phyloP scores from a whole-genome alignment of 345 rosid genomes.

The Psidium guajava region DNA sequence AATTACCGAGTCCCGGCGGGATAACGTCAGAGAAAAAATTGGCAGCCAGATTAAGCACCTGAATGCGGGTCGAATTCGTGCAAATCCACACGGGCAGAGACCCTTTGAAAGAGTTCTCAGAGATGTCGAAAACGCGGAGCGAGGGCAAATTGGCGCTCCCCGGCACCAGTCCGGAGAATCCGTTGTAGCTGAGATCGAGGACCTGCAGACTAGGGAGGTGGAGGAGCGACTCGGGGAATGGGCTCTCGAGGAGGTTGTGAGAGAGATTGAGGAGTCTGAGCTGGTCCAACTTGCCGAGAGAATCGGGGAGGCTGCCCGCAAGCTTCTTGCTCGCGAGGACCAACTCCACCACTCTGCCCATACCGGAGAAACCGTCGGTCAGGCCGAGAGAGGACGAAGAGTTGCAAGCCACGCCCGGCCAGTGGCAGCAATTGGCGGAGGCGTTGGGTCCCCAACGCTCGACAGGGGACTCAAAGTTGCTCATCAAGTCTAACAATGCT shows the following conservation, averaged over 20 bases:
- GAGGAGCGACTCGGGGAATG: neutral
- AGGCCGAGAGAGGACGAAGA: no score
- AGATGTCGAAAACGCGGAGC: neutral
- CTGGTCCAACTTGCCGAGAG: neutral
- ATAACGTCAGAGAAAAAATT: neutral
- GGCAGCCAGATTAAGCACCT: neutral
- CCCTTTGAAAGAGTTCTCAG: neutral
- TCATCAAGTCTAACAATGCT: constrained; percentile 35
- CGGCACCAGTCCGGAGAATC: neutral
- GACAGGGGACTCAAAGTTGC: constrained; percentile 19
- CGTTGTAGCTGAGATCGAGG: constrained; percentile 5
- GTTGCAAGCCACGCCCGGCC: neutral
- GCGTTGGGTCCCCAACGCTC: neutral
- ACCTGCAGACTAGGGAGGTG: neutral
- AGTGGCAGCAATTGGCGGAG: neutral
- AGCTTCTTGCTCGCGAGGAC: neutral
- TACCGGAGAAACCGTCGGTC: no score
- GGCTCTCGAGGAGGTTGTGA: neutral
- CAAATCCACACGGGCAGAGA: neutral
- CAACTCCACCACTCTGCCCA: neutral
- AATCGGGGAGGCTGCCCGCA: neutral
- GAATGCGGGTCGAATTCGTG: neutral
- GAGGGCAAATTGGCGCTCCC: neutral
- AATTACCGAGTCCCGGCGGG: neutral
- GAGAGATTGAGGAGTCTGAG: constrained; percentile 1